These are phyloP conservation scores for Diversispora epigaea DNA, from an alignment of 192 early-diverging fungal genomes.

Conservation along the genomic window DNA sequence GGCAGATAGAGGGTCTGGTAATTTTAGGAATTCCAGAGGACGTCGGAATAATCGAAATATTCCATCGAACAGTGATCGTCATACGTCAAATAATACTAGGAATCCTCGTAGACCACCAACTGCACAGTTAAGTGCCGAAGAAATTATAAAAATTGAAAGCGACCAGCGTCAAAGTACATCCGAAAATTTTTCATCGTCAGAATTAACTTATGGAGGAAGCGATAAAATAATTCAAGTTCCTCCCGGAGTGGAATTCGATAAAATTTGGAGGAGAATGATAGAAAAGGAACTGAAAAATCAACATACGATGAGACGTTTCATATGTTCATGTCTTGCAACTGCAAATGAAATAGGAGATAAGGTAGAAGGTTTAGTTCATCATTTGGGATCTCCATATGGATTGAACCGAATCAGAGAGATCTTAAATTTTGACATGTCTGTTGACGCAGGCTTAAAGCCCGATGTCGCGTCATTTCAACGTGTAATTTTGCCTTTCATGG, in stretches of 20 bases:
- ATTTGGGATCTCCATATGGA: slow-evolving; percentile 26
- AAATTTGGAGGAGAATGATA: neutral
- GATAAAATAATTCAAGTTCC: slow-evolving; percentile 15
- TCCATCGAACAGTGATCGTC: too few relatives aligned
- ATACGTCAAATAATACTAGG: too few relatives aligned
- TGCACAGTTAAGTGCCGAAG: too few relatives aligned
- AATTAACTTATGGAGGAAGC: slow-evolving; percentile 12
- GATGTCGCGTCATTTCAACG: slow-evolving; percentile 38
- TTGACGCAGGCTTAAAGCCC: slow-evolving; percentile 27
- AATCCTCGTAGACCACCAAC: too few relatives aligned
- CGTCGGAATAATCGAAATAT: too few relatives aligned
- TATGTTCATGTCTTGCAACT: slow-evolving; percentile 28
- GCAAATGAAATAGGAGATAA: slow-evolving; percentile 32
- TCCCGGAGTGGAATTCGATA: neutral
- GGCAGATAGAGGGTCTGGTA: too few relatives aligned
- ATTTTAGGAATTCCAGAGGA: too few relatives aligned
- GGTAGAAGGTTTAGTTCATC: slow-evolving; percentile 33
- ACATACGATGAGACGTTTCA: slow-evolving; percentile 21
- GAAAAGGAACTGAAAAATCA: neutral
- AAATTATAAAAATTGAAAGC: neutral
- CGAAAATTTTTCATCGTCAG: slow-evolving; percentile 22
- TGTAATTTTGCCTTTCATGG: slow-evolving; percentile 44
- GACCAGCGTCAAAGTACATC: neutral
- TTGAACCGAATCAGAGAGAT: slow-evolving; percentile 34
- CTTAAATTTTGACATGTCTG: slow-evolving; percentile 31